Evolutionary conservation across 2,329 filamentous ascomycete genomes (phyloP), one percentile per base, ranked within the genome.

Genomic region (Leptoxyphium fumago): DNA sequence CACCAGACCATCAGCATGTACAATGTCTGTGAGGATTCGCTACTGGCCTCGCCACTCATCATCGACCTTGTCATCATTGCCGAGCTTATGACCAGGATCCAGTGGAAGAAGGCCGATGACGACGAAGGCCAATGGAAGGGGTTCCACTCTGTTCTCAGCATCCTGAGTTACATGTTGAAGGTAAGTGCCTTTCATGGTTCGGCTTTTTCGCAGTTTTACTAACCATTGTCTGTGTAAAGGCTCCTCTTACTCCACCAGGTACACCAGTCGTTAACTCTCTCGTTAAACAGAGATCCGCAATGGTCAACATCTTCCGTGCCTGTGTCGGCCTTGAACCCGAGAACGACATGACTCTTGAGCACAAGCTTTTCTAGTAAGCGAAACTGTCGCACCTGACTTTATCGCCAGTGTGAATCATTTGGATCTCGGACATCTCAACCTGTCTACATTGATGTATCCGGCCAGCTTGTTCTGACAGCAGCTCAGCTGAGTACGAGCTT

Each of bases 1-100:
- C 91, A 96, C 70, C 91, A 98, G 73, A 96, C 87, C 56, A 98
- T 98, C 63, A 89, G 82, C 58, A 74, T 98, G 64, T 95, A 94
- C 79, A 98, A 98, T 66, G 88, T 96, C 56, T 98, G 91, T 71
- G 91, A 98, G 70, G 91, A 98, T 69, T 96, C 91, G 39, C 80
- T 98, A 43, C 75, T 98, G 53, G 91, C 91, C 10, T 93, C 89
- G 41, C 91, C 91, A 29, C 72, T 98, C 61, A 98, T 98, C 73
- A 94, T 98, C 59, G 91, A 98, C 64, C 74, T 98, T 48, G 87
- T 95, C 41, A 64, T 98, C 48, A 73, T 96, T 54, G 77, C 91
- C 30, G 91, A 98, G 74, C 85, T 98, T 74, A 95, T 98, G 88
- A 96, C 91, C 46, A 87, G 91, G 61, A 88, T 98, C 62, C 79